Percentiles rank a stretch among this genome's conserved stretches.
phyloP scores from a whole-genome alignment of 352 stramenopile genomes.

The Phytophthora sansomeana region DNA sequence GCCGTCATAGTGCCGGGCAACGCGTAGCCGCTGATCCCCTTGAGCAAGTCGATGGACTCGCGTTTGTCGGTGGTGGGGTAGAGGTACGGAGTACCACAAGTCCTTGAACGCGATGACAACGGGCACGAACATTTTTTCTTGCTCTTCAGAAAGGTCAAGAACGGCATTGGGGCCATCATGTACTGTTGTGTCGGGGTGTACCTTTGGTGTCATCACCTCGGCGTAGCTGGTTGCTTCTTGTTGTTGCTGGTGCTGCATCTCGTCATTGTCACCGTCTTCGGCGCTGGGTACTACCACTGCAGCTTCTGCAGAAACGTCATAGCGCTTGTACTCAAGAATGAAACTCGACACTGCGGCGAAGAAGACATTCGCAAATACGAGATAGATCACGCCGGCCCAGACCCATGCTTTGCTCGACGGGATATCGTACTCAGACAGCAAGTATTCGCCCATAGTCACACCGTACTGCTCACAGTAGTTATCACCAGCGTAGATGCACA shows the following conservation, averaged over 20 bases:
- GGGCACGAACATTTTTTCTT: slow-evolving; percentile 26
- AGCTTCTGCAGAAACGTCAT: slow-evolving; percentile 24
- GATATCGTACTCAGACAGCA: slow-evolving; percentile 34
- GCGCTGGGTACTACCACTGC: slow-evolving; percentile 14
- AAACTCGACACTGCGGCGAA: slow-evolving; percentile 32
- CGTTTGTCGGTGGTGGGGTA: not conserved
- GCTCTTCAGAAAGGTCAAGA: slow-evolving; percentile 15
- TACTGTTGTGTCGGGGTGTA: too few species aligned
- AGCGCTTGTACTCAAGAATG: slow-evolving; percentile 40
- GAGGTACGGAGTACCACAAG: slow-evolving; percentile 22
- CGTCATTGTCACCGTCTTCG: not conserved
- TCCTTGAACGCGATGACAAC: slow-evolving; percentile 22
- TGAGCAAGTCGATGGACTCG: slow-evolving; percentile 68
- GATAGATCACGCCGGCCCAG: slow-evolving; percentile 24
- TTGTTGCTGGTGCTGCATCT: too few species aligned
- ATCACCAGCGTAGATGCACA: slow-evolving; percentile 34
- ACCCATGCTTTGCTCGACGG: slow-evolving; percentile 41
- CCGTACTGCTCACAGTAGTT: slow-evolving; percentile 37
- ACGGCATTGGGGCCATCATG: slow-evolving; percentile 28
- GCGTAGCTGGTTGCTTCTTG: too few species aligned
- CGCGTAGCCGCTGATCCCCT: slow-evolving; percentile 64
- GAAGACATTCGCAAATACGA: slow-evolving; percentile 30
- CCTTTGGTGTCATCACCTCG: too few species aligned
- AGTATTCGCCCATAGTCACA: slow-evolving; percentile 44
- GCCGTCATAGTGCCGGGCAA: slow-evolving; percentile 52